phyloP scores from a whole-genome alignment of 2,329 filamentous ascomycete genomes.

The Trichophyton rubrum region DNA sequence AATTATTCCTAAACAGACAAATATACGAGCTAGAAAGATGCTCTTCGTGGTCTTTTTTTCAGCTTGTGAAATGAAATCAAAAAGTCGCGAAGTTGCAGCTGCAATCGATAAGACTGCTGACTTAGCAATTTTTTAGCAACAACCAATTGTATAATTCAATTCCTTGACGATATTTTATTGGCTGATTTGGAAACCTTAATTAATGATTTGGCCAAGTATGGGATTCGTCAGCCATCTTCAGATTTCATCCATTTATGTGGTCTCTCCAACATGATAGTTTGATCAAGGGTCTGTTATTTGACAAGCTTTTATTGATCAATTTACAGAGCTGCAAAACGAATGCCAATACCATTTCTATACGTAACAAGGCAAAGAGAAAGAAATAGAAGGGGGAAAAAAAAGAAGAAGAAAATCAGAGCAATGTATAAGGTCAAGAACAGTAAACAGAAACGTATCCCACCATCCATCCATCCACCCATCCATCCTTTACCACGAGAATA shows the following conservation, averaged over 20 bases:
- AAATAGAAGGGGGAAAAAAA: background rate
- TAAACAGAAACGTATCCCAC: background rate
- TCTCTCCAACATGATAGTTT: background rate
- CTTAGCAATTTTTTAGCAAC: background rate
- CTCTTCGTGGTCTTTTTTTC: background rate
- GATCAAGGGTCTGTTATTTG: too few relatives aligned
- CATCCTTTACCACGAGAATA: background rate
- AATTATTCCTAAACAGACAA: background rate
- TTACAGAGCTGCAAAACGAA: background rate
- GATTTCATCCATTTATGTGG: constrained; percentile 2
- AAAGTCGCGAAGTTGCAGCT: background rate
- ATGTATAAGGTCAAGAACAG: background rate
- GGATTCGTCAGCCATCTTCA: too few relatives aligned
- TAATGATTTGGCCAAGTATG: too few relatives aligned
- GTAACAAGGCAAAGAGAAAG: background rate
- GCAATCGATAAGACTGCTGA: background rate
- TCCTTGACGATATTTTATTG: too few relatives aligned
- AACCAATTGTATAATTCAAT: background rate
- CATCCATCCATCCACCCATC: background rate
- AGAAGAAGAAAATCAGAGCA: background rate
- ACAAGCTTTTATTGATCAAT: background rate
- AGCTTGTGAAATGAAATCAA: background rate
- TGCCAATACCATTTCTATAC: constrained; percentile 4
- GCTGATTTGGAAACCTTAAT: too few relatives aligned
- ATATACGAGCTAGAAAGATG: background rate